These are phyloP conservation scores for Talaromyces sp. DNA, from an alignment of 2,329 filamentous ascomycete genomes.

Conservation along the genomic window DNA sequence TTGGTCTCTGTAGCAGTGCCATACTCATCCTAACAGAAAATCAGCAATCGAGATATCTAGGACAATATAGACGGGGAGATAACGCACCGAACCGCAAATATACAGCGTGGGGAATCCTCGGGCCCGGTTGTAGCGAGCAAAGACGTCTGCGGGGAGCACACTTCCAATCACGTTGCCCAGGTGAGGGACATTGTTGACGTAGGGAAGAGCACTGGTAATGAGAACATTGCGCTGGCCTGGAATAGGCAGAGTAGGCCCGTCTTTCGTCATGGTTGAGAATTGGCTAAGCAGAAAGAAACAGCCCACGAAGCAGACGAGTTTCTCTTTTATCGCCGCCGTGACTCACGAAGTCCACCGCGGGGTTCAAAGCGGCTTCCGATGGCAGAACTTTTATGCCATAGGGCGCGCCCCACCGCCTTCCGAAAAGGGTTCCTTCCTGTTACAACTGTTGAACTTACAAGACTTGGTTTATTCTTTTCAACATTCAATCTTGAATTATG, in stretches of 20 bases:
- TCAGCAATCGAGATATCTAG: background rate
- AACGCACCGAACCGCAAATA: constrained; percentile 63
- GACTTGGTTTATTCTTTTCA: background rate
- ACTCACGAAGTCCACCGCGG: background rate
- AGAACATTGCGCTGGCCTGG: constrained; percentile 79
- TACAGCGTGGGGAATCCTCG: constrained; percentile 70
- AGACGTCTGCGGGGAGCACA: constrained; percentile 85
- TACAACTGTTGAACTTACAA: too few relatives aligned
- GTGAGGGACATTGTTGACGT: constrained; percentile 76
- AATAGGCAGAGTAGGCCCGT: constrained; percentile 53
- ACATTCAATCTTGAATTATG: background rate
- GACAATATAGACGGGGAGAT: background rate
- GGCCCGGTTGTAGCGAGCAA: constrained; percentile 48
- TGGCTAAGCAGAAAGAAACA: background rate
- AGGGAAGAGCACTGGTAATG: constrained; percentile 86
- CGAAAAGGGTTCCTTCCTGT: background rate
- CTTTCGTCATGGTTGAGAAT: constrained; percentile 7
- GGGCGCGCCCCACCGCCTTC: background rate
- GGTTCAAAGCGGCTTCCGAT: background rate
- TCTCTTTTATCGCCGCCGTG: background rate
- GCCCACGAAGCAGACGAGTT: background rate
- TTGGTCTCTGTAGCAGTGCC: constrained; percentile 95
- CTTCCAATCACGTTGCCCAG: constrained; percentile 84
- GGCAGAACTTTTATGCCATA: background rate
- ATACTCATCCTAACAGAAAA: constrained; percentile 65